Percentiles rank a stretch among this genome's conserved stretches.
phyloP scores from a whole-genome alignment of 495 filamentous ascomycete species.

The Neurospora sp. region DNA sequence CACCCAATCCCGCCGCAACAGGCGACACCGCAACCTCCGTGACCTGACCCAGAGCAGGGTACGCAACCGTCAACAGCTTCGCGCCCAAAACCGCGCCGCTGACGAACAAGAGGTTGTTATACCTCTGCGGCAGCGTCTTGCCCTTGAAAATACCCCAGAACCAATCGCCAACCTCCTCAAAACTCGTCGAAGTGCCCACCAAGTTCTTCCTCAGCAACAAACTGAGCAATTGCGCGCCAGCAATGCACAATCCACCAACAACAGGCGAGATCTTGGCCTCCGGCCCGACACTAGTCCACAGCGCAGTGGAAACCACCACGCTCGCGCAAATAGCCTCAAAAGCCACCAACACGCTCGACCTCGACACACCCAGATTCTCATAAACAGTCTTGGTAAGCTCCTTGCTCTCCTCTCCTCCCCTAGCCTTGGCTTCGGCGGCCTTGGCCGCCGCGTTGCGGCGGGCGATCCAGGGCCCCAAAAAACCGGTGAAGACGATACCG shows the following conservation, averaged over 20 bases:
- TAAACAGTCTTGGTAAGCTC: conserved; percentile 19
- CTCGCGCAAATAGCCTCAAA: conserved; percentile 23
- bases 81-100: conserved; percentile 35
- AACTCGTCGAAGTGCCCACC: conserved; percentile 42
- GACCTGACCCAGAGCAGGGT: conserved; percentile 17
- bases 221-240: conserved; percentile 35
- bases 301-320: conserved; percentile 16
- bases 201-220: conserved; percentile 30
- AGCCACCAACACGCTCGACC: conserved; percentile 11
- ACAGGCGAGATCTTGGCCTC: conserved; percentile 27
- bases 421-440: not conserved
- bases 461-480: conserved; percentile 16
- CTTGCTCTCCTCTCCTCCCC: not conserved
- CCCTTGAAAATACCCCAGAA: conserved; percentile 29
- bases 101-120: conserved; percentile 33
- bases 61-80: conserved; percentile 16
- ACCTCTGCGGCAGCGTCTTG: conserved; percentile 6
- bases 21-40: conserved; percentile 18
- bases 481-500: conserved; percentile 29
- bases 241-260: conserved; percentile 40
- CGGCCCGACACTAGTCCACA: conserved; percentile 17
- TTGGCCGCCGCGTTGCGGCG: not conserved
- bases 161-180: conserved; percentile 41
- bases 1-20: conserved; percentile 32
- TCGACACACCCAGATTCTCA: conserved; percentile 22